Evolutionary conservation across 345 rosid species (phyloP).

Genomic region (Linum usitatissimum): DNA sequence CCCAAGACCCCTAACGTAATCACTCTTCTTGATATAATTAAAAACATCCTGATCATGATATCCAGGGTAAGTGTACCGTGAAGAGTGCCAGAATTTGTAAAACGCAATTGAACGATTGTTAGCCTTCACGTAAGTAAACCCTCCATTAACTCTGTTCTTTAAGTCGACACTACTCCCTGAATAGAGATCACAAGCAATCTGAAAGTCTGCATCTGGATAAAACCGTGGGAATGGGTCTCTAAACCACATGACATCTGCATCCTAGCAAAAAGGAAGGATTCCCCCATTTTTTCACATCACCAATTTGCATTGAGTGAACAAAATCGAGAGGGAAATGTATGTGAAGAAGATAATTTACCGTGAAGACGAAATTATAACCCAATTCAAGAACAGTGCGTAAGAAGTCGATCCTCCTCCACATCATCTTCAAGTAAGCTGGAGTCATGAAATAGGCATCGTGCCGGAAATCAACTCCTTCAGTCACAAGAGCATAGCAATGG

Average conservation of each 20-base stretch:
- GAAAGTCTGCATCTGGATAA: conserved; percentile 57
- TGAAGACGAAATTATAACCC: conserved; percentile 82
- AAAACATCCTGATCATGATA: conserved; percentile 74
- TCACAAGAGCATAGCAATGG: conserved; percentile 32
- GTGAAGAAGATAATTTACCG: conserved; percentile 33
- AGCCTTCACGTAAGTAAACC: conserved; percentile 55
- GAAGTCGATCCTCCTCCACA: conserved; percentile 90
- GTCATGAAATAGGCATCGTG: conserved; percentile 45
- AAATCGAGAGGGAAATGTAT: background rate
- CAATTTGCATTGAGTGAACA: background rate
- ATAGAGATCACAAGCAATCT: conserved; percentile 76
- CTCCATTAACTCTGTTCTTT: conserved; percentile 60
- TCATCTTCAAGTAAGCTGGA: conserved; percentile 62
- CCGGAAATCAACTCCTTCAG: conserved; percentile 29
- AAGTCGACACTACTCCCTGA: conserved; percentile 39
- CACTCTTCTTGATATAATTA: conserved; percentile 46
- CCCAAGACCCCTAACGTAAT: conserved; percentile 36
- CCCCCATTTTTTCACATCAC: conserved; percentile 10
- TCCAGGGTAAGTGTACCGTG: conserved; percentile 42
- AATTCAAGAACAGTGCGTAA: conserved; percentile 61
- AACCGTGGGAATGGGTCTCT: conserved; percentile 69
- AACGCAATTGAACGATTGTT: conserved; percentile 64
- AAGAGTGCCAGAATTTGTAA: conserved; percentile 74
- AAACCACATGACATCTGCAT: conserved; percentile 94
- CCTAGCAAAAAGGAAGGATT: conserved; percentile 29